Conservation (phyloP, 768 basidiomycete species). For the Boletus rex-veris region DNA sequence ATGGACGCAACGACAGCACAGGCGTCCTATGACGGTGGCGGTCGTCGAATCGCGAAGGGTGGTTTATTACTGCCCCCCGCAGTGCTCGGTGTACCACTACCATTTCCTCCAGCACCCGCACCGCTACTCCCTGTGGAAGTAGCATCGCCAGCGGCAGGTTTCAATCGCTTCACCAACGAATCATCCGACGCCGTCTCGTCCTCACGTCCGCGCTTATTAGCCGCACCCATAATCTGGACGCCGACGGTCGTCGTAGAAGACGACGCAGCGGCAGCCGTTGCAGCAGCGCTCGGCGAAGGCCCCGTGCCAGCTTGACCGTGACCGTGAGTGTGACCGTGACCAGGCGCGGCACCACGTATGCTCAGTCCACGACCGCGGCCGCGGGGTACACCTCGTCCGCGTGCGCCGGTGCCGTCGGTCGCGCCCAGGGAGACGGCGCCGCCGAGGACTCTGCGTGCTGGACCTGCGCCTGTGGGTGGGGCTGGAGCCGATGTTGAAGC, state of each 20-base stretch:
- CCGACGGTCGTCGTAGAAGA: slow-evolving; percentile 33
- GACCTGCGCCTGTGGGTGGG: slow-evolving; percentile 26
- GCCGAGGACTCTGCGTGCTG: slow-evolving; percentile 31
- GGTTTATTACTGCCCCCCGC: slow-evolving; percentile 33
- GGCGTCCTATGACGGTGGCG: slow-evolving; percentile 13
- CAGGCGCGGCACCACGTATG: slow-evolving; percentile 31
- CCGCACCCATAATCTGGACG: slow-evolving; percentile 63
- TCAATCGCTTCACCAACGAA: slow-evolving; percentile 64
- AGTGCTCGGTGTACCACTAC: background rate
- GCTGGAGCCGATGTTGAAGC: slow-evolving; percentile 16
- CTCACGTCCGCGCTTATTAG: slow-evolving; percentile 62
- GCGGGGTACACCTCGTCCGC: slow-evolving; percentile 37
- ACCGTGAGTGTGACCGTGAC: slow-evolving; percentile 9
- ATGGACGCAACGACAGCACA: no score
- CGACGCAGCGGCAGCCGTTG: slow-evolving; percentile 13
- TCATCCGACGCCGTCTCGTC: slow-evolving; percentile 48
- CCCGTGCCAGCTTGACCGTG: no score
- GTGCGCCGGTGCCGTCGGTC: slow-evolving; percentile 18
- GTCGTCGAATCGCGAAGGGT: slow-evolving; percentile 34
- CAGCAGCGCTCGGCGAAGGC: no score
- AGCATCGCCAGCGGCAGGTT: slow-evolving; percentile 44
- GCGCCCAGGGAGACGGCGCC: slow-evolving; percentile 27
- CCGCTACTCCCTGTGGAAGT: background rate
- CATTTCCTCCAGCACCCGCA: background rate
- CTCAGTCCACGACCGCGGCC: slow-evolving; percentile 27